Base-by-base conservation (phyloP, 1,139 yeast species). In the Chernovozyma sophiae-reginae region DNA sequence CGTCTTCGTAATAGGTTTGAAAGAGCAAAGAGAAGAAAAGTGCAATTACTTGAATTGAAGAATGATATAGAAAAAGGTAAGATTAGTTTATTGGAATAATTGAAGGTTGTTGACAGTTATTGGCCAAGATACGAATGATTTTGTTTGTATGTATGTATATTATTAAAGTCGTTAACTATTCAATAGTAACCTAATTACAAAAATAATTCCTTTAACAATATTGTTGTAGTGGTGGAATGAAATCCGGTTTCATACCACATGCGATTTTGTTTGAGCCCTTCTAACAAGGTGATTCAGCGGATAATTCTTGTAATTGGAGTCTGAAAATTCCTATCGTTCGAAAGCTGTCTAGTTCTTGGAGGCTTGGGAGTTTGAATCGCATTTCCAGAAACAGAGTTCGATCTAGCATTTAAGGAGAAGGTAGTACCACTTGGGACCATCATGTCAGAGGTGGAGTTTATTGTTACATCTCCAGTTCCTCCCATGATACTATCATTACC, bases 1-100 rank as follows among this genome's bases (percentile, higher is more conserved):
- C 60, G 80, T 38, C 62, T 82, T 19, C 68, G 62, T 45, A 69
- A 62, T 31, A 54, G 79, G 39, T 45, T 48, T 5, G 55, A 60
- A 35, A 57, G 51, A 40, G 52, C 62, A 3, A 53, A 53, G 30
- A 48, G 42, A 33, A 52, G 72, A 27, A 55, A 48, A 29, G 22
- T 38, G 18, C 56, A 51, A 39, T 44, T 65, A 30, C 38, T 44
- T 20, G 62, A 58, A 34, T 48, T 65, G 36, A 56, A 56, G 34
- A 40, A 48, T 28, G 64, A 59, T n/a, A 58, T 61, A 22, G 65
- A 58, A 41, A 45, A 43, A 26, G 48, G 42, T 16, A 49, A 40
- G 38, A 30, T 33, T 25, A 16, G 12, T 5, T 22, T 32, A 11
- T 26, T 32, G 18, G 34, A 27, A 7, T 36, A 23, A 27, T n/a